Evolutionary conservation across 2,329 filamentous ascomycete species (phyloP), one percentile per base, ranked within the genome.

Genomic region (Ascochyta fabae): DNA sequence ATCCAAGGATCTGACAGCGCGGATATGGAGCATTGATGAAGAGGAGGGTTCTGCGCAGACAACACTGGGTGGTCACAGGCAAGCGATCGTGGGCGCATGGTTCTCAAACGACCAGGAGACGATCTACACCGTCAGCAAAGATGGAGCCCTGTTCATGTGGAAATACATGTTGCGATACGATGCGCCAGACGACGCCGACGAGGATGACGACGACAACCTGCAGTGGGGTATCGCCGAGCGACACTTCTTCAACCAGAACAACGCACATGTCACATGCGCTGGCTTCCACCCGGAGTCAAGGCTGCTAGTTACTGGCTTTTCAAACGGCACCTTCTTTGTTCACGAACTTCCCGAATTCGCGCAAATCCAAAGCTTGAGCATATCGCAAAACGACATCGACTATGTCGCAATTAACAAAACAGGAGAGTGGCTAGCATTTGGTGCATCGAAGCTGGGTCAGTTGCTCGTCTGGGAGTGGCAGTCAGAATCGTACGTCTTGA

Each of bases 391-490:
- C 68, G 91, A 96, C 64, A 97, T 99, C 59, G 94, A 98, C 72
- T 92, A 90, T 68, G 91, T 98, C 52, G 91, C 92, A 0, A 92
- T 97, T 71, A 99, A 98, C 79, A 90, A 91, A 74, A 91, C 89
- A 29, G 95, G 95, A 48, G 94, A 98, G 78, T 99, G 95, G 95
- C 80, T 99, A 22, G 96, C 96, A 0, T 97, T 99, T 74, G 95
- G 94, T 13, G 95, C 96, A 0, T 96, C 95, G 2, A 96, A 96
- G 68, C 83, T 96, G 5, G 96, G 96, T 0, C 95, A 99, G 73
- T 82, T 99, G n/a, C 80, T 99, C 4, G 95, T 99, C 4, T 99
- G 95, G 95, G 95, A 99, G 75, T 99, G 96, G 93, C 94, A 98
- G 73, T 99, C 95, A 0, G 96, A 99, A 76, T 98, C 94, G 6